Percentiles rank a stretch among this genome's conserved stretches.
Conservation (phyloP, 2,329 filamentous ascomycete species). For the Triangularia verruculosa region DNA sequence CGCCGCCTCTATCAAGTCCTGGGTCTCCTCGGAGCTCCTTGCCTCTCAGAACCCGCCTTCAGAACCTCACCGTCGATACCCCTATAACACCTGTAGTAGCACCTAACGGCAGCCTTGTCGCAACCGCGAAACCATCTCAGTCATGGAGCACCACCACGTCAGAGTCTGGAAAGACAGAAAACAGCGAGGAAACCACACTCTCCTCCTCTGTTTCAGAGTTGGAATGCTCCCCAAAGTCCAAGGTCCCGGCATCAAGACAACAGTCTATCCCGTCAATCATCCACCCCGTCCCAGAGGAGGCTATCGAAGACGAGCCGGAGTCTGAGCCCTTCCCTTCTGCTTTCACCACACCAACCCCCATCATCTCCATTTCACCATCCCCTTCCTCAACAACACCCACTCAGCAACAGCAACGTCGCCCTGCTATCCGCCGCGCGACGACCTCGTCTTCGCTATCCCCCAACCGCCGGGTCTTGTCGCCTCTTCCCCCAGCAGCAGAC, state of each 20-base stretch:
- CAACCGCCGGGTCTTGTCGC: conserved; percentile 58
- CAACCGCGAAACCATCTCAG: conserved; percentile 21
- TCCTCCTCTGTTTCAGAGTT: conserved; percentile 22
- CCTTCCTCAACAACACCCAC: background rate
- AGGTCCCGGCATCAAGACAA: background rate
- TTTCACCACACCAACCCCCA: background rate
- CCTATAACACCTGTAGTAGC: conserved; percentile 33
- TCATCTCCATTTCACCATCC: background rate
- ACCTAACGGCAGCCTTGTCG: conserved; percentile 26
- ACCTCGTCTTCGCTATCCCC: conserved; percentile 45
- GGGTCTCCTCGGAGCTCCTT: conserved; percentile 39
- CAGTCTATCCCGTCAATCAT: background rate
- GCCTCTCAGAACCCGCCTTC: conserved; percentile 33
- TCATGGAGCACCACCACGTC: conserved; percentile 33
- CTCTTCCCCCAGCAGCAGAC: conserved; percentile 65
- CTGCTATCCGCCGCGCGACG: conserved; percentile 52
- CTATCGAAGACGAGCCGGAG: conserved; percentile 1
- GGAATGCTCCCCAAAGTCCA: background rate
- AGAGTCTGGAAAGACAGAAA: conserved; percentile 19
- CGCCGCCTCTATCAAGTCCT: conserved; percentile 42
- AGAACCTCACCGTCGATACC: conserved; percentile 31
- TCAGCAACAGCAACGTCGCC: conserved; percentile 31
- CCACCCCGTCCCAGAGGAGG: conserved; percentile 10
- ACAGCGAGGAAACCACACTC: conserved; percentile 30
- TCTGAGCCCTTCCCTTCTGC: background rate